Conservation (phyloP, 106 monocot genomes). For the Ottelia alismoides region DNA sequence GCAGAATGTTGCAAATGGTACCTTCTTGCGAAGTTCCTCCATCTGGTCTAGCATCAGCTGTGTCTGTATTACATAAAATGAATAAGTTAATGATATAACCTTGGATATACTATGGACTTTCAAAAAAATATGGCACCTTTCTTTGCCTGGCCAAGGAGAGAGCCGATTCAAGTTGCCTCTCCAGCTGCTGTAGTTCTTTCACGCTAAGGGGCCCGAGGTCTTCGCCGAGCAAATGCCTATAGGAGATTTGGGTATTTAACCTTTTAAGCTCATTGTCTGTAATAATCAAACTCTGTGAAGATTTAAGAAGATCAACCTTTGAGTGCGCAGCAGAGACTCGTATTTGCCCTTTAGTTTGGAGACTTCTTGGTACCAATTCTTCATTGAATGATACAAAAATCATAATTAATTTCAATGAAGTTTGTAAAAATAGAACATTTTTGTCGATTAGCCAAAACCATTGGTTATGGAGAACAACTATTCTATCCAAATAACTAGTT, state of each 20-base stretch:
- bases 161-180: slow-evolving; percentile 67
- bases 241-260: not conserved
- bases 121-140: slow-evolving; percentile 32
- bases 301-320: slow-evolving; percentile 40
- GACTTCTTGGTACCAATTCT: slow-evolving; percentile 78
- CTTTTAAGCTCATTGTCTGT: too few species aligned
- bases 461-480: not conserved
- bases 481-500: not conserved
- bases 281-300: too few species aligned
- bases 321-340: slow-evolving; percentile 52
- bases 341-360: slow-evolving; percentile 73
- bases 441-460: not conserved
- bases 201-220: slow-evolving; percentile 87
- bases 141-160: slow-evolving; percentile 69
- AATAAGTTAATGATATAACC: not conserved
- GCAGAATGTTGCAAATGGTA: too few species aligned
- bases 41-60: slow-evolving; percentile 63
- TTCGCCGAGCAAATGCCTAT: slow-evolving; percentile 78
- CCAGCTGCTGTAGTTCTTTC: slow-evolving; percentile 78
- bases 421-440: not conserved
- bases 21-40: slow-evolving; percentile 66
- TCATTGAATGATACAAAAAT: slow-evolving; percentile 2
- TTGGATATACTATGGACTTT: not conserved
- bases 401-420: not conserved
- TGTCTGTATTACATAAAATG: slow-evolving; percentile 25